A percentile compares a stretch with the other conserved stretches of the same genome.
Conservation (phyloP, 257 asterid species). For the Primulina huaijiensis region DNA sequence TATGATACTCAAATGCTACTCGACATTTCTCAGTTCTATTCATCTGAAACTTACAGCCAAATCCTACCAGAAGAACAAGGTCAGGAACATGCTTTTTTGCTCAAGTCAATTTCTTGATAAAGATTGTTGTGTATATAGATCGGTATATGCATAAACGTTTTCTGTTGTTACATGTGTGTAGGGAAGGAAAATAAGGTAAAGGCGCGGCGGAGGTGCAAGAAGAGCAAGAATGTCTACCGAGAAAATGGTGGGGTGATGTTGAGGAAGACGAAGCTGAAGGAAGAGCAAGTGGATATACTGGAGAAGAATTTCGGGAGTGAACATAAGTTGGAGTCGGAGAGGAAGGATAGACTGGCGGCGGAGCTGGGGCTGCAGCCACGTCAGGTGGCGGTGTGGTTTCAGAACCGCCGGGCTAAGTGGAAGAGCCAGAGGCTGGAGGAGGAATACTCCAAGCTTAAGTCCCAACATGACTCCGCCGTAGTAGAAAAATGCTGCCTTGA, state of each 20-base stretch:
- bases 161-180: not conserved
- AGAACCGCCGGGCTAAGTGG: constrained; percentile 88
- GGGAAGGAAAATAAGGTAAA: not conserved
- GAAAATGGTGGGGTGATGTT: constrained; percentile 28
- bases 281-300: constrained; percentile 56
- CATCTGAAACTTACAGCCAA: constrained; percentile 31
- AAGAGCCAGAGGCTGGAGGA: constrained; percentile 81
- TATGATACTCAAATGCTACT: constrained; percentile 46
- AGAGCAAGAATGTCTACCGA: constrained; percentile 34
- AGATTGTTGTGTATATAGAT: not conserved
- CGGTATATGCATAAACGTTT: not conserved
- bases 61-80: constrained; percentile 37
- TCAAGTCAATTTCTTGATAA: not conserved
- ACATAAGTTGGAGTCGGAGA: constrained; percentile 79
- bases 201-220: constrained; percentile 9
- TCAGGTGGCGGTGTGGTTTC: constrained; percentile 98
- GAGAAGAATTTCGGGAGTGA: constrained; percentile 66
- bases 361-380: constrained; percentile 86
- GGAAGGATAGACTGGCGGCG: constrained; percentile 72
- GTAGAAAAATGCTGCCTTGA: constrained; percentile 70
- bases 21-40: constrained; percentile 45
- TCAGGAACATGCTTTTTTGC: constrained; percentile 21
- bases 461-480: constrained; percentile 48
- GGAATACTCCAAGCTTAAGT: constrained; percentile 53
- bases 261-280: constrained; percentile 78